Evolutionary conservation across 164 flowering plant species (phyloP).

Genomic region (Akebia trifoliata): DNA sequence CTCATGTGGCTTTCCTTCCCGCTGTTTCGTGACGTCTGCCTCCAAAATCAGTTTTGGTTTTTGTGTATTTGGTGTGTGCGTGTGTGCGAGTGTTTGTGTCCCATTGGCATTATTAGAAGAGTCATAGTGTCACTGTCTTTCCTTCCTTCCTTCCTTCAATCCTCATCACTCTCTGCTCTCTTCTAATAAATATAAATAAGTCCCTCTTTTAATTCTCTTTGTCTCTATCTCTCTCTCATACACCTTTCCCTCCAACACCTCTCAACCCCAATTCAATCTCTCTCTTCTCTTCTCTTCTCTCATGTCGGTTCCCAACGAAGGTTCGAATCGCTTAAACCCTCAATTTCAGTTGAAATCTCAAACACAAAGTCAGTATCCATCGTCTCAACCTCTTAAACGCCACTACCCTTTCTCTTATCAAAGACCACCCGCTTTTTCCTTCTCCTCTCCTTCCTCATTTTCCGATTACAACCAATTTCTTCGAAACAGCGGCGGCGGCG

Average conservation of each 20-base stretch:
- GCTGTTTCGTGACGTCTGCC: constrained; percentile 2
- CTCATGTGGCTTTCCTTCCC: not conserved
- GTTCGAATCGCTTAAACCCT: constrained; percentile 11
- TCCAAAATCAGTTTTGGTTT: too few relatives aligned
- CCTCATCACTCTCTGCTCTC: too few relatives aligned
- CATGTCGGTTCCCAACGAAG: constrained; percentile 22
- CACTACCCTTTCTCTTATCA: constrained; percentile 12
- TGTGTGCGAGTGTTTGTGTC: too few relatives aligned
- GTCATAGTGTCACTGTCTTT: too few relatives aligned
- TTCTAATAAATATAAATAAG: too few relatives aligned
- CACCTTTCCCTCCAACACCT: not conserved
- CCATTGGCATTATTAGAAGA: not conserved
- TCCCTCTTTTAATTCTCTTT: too few relatives aligned
- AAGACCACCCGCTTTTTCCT: not conserved
- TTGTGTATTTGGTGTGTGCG: not conserved
- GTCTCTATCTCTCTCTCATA: not conserved
- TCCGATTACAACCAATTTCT: not conserved
- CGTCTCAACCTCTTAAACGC: constrained; percentile 11
- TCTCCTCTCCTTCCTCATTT: constrained; percentile 3
- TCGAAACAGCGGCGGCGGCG: not conserved
- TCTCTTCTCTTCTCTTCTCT: constrained; percentile 6
- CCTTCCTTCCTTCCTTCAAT: too few relatives aligned
- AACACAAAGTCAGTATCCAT: not conserved
- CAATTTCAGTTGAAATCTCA: constrained; percentile 14
- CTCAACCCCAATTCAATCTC: not conserved